Percentiles rank a stretch among this genome's conserved stretches.
These are phyloP conservation scores for Cercospora nicotianae DNA, from an alignment of 2,329 filamentous ascomycete genomes.

Conservation along the genomic window DNA sequence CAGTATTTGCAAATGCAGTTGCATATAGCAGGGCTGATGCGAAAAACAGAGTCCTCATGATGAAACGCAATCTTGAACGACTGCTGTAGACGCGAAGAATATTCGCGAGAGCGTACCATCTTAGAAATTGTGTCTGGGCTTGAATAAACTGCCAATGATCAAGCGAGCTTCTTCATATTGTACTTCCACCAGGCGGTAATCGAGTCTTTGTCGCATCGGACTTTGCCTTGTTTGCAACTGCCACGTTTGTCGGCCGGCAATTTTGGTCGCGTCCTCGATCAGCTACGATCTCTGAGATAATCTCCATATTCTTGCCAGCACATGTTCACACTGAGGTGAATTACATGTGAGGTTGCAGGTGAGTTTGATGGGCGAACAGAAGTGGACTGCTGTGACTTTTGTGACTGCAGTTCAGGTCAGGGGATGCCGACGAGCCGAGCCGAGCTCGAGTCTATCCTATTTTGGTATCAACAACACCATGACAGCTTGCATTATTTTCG, in stretches of 20 bases:
- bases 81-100: not conserved
- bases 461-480: slow-evolving; percentile 6
- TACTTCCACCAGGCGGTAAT: not conserved
- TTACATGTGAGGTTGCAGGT: not conserved
- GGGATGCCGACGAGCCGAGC: slow-evolving; percentile 6
- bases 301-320: not conserved
- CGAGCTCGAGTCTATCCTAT: not conserved
- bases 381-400: not conserved
- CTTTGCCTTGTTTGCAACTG: not conserved
- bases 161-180: not conserved
- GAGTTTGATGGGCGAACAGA: not conserved
- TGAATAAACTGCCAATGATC: not conserved
- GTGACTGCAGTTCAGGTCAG: not conserved
- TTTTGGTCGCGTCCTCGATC: too few species aligned
- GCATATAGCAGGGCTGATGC: not conserved
- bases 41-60: not conserved
- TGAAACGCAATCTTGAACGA: not conserved
- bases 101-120: not conserved
- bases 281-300: too few species aligned
- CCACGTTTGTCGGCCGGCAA: not conserved
- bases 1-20: not conserved
- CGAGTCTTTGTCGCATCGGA: not conserved
- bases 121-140: not conserved
- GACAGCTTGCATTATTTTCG: slow-evolving; percentile 8
- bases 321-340: too few species aligned